Percentiles rank a stretch among this genome's conserved stretches.
Conservation (phyloP, 163 green algal genomes). For the Prototheca wickerhamii region DNA sequence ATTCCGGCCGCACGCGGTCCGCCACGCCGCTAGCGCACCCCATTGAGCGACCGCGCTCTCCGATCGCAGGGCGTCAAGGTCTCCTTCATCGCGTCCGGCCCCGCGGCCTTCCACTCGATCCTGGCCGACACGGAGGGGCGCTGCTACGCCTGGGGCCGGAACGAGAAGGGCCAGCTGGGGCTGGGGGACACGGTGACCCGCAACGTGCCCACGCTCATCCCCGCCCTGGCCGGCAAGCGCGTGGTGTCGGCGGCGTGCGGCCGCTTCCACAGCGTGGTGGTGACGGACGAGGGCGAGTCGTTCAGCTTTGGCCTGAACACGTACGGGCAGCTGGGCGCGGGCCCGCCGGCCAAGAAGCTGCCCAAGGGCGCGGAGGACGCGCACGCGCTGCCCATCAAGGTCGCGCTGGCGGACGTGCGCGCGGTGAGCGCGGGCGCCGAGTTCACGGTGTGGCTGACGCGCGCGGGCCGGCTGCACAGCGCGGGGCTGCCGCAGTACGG, state of each 20-base stretch:
- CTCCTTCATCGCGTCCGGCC: constrained; percentile 60
- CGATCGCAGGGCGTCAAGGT: constrained; percentile 59
- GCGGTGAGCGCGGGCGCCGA: constrained; percentile 68
- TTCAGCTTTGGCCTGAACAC: constrained; percentile 70
- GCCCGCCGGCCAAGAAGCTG: constrained; percentile 18
- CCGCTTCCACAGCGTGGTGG: constrained; percentile 58
- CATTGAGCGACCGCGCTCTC: background rate
- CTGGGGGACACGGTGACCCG: constrained; percentile 67
- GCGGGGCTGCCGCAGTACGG: constrained; percentile 72
- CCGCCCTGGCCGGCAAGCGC: constrained; percentile 46
- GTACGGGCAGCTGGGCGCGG: constrained; percentile 24
- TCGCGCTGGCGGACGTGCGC: constrained; percentile 25
- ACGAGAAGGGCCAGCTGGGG: constrained; percentile 87
- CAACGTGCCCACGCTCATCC: constrained; percentile 63
- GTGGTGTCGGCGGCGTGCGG: constrained; percentile 52
- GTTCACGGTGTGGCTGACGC: constrained; percentile 80
- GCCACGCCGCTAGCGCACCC: background rate
- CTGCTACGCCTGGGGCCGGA: constrained; percentile 79
- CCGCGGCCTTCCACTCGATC: constrained; percentile 64
- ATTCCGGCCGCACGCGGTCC: background rate
- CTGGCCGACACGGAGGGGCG: constrained; percentile 52
- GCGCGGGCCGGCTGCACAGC: constrained; percentile 23
- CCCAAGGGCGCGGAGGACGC: constrained; percentile 21
- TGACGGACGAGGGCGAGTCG: constrained; percentile 53
- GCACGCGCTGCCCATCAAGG: constrained; percentile 6